These are phyloP conservation scores for Neurospora sp. DNA, from an alignment of 495 filamentous ascomycete species.

Conservation along the genomic window DNA sequence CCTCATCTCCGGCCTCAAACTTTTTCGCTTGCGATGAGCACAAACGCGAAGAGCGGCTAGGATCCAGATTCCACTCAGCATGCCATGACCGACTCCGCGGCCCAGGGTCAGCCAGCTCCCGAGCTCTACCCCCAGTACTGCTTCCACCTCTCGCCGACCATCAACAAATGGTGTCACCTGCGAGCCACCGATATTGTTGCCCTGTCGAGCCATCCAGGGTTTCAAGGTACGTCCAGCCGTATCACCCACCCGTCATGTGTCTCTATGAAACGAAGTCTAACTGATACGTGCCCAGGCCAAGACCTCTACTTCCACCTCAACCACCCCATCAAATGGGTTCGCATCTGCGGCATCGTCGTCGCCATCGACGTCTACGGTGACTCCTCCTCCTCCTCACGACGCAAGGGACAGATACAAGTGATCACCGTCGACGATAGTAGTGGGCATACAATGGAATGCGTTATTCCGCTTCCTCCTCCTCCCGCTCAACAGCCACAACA, in stretches of 20 bases:
- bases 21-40: not conserved
- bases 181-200: conserved; percentile 56
- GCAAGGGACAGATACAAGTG: not conserved
- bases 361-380: conserved; percentile 53
- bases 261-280: too few relatives aligned
- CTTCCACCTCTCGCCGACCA: conserved; percentile 73
- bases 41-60: not conserved
- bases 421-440: conserved; percentile 74
- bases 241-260: too few relatives aligned
- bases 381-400: not conserved
- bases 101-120: not conserved
- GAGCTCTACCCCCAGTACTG: conserved; percentile 73
- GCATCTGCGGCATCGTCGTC: conserved; percentile 67
- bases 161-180: conserved; percentile 74
- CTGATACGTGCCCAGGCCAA: conserved; percentile 39
- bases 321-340: conserved; percentile 83
- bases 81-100: conserved; percentile 42
- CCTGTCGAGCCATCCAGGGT: conserved; percentile 48
- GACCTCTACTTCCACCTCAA: conserved; percentile 71
- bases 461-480: conserved; percentile 10
- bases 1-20: not conserved
- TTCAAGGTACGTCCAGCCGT: conserved; percentile 40
- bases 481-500: too few relatives aligned
- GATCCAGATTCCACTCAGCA: conserved; percentile 11
- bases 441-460: conserved; percentile 60